Evolutionary conservation across 1,284 basidiomycete genomes (phyloP), one percentile per base, ranked within the genome.

Genomic region (Porogramme epimiltina): DNA sequence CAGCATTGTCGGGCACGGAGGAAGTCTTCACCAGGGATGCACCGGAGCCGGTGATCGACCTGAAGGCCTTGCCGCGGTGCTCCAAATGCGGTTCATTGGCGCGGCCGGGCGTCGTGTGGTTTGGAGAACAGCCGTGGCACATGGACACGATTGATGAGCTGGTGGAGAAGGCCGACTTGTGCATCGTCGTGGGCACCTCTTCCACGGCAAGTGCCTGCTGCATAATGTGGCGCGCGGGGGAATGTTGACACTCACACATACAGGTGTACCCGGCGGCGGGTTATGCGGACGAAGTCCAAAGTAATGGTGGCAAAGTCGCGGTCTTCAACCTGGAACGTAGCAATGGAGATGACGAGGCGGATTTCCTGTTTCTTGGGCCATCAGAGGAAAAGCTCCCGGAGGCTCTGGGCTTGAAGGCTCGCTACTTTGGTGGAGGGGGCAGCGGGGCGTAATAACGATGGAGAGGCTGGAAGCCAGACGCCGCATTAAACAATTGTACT

Each of bases 81-180:
- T 62, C 64, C 15, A 66, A 72, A 49, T 86, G 83, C 56, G 72
- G 72, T 2, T 71, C 67, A 0, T 70, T 87, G 6, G 71, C 77
- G 1, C 72, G 84, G 22, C 84, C 85, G 3, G 82, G 78, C 2
- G 84, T 87, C 4, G 81, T 87, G 0, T 88, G 84, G 84, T 87
- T 87, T 60, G 83, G 78, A 4, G 85, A 86, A 64, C 55, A 42
- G 25, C 79, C 79, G 13, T 56, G 68, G n/a, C 62, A 78, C 33
- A 41, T 82, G 51, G 66, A 73, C 23, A 48, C 66, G 24, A 83
- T 86, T 39, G 68, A 76, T 31, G 51, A 66, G 5, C 42, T 81
- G 10, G 74, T 85, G 4, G 63, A 69, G 2, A 55, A 72, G 28
- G 82, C 81, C 3, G 82, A 87, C 67, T 60, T 87, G 33, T 80